Conservation (phyloP, 2,329 filamentous ascomycete species). For the Atkinsonella hypoxylon region DNA sequence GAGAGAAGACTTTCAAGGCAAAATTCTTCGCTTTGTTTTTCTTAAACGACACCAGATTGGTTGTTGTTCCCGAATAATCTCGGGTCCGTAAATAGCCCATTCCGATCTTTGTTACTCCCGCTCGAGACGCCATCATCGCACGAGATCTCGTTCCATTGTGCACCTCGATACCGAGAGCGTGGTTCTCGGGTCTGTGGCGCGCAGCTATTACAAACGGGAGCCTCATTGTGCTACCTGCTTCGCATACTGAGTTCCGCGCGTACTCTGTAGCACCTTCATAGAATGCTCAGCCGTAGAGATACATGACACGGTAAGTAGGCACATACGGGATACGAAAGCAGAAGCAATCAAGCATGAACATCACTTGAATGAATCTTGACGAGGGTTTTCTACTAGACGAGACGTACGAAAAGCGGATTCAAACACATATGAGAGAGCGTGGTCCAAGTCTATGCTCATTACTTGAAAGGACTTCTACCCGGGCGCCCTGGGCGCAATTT, state of each 20-base stretch:
- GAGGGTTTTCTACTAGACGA: no score
- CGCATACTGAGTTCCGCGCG: background rate
- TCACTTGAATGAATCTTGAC: no score
- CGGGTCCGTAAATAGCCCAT: background rate
- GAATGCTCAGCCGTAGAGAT: no score
- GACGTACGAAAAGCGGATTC: no score
- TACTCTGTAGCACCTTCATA: no score
- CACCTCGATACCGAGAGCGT: slow-evolving; percentile 2
- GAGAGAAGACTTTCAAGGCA: background rate
- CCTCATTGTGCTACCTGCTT: background rate
- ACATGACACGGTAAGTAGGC: no score
- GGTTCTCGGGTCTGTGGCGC: slow-evolving; percentile 1
- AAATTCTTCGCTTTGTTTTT: background rate
- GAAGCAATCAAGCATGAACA: no score
- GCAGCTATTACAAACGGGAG: background rate
- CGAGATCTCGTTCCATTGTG: background rate
- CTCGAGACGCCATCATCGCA: slow-evolving; percentile 1
- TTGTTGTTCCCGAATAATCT: background rate
- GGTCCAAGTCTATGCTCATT: no score
- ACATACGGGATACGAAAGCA: no score
- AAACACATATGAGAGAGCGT: no score
- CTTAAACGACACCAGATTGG: background rate
- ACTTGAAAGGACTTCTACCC: background rate
- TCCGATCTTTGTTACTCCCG: background rate
- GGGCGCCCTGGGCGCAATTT: no score